Evolutionary conservation across 768 basidiomycete genomes (phyloP), one percentile per base, ranked within the genome.

Genomic region (Postia placenta): DNA sequence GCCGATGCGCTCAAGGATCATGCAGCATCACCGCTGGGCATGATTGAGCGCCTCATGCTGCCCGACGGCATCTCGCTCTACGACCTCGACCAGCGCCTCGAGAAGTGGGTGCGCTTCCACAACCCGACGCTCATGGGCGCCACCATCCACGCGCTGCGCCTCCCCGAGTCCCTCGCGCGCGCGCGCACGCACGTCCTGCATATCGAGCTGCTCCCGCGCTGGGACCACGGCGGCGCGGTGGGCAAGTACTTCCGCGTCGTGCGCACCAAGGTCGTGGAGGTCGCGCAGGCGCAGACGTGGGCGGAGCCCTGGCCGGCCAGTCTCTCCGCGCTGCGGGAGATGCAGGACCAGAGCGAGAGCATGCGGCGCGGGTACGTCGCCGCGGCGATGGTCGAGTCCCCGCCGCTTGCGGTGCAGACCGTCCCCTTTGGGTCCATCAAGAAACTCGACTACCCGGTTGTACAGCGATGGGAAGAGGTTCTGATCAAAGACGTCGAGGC

Each of bases 101-200:
- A 65, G 44, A 65, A 64, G 46, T 67, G 67, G 66, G 59, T 64
- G 50, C 57, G 60, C 43, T 63, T 56, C 49, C 63, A 67, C 51
- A 57, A 36, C 46, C 35, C 53, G 15, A 60, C 61, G 11, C 59
- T 66, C 36, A 64, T 67, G 60, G 57, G 49, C 25, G 60, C 64
- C 2, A 60, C 59, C 23, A 56, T 67, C 23, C 65, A 67, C 38
- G 39, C 64, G 11, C 56, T 65, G 7, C 56, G 47, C 26, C 60
- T 65, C 14, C 58, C 60, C n/a, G 51, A 48, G 9, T 57, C 64
- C 50, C 43, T 67, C 42, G 53, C 23, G 4, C 61, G 61, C 49
- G 27, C 56, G 20, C 53, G 52, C 42, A 59, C 53, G 33, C 51
- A 54, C 42, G 50, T 60, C 50, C 48, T 62, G 23, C 46, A 55